A percentile compares a stretch with the other conserved stretches of the same genome.
phyloP scores from a whole-genome alignment of 768 basidiomycete genomes.

The Omphalotus guepiniiformis region DNA sequence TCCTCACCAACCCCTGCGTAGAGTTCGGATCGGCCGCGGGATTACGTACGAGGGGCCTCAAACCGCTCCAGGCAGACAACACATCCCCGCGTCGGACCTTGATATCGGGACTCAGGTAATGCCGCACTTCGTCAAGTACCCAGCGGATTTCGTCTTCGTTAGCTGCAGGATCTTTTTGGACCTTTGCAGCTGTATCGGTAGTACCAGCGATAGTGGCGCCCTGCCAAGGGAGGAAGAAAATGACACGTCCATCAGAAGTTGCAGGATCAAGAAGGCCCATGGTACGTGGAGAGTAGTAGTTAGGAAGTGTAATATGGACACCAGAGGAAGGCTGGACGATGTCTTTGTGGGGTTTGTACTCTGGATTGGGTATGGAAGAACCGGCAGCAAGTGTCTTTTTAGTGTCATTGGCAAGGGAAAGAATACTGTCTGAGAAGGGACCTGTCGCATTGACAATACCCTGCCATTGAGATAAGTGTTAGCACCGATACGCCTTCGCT shows the following conservation, averaged over 20 bases:
- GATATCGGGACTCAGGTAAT: slow-evolving; percentile 89
- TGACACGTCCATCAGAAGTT: slow-evolving; percentile 94
- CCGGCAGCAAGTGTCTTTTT: no score
- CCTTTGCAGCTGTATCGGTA: slow-evolving; percentile 70
- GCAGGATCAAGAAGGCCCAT: slow-evolving; percentile 96
- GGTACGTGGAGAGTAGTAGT: slow-evolving; percentile 91
- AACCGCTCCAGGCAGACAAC: slow-evolving; percentile 89
- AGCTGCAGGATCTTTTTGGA: slow-evolving; percentile 62
- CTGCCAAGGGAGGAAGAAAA: slow-evolving; percentile 99
- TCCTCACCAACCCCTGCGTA: slow-evolving; percentile 69
- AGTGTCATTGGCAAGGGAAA: slow-evolving; percentile 56
- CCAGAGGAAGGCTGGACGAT: slow-evolving; percentile 94
- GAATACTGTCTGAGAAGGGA: slow-evolving; percentile 84
- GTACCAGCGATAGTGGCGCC: slow-evolving; percentile 97
- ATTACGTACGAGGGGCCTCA: slow-evolving; percentile 87
- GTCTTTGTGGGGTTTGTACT: slow-evolving; percentile 62
- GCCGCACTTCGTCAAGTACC: slow-evolving; percentile 90
- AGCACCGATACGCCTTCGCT: not conserved
- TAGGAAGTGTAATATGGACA: slow-evolving; percentile 93
- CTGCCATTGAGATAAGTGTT: slow-evolving; percentile 30
- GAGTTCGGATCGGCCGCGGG: slow-evolving; percentile 52
- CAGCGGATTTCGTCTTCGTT: slow-evolving; percentile 94
- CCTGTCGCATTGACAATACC: slow-evolving; percentile 97
- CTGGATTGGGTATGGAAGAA: slow-evolving; percentile 1
- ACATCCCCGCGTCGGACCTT: slow-evolving; percentile 93